Evolutionary conservation across 208 protist species (phyloP), one percentile per base, ranked within the genome.

Genomic region (Lotmaria passim): DNA sequence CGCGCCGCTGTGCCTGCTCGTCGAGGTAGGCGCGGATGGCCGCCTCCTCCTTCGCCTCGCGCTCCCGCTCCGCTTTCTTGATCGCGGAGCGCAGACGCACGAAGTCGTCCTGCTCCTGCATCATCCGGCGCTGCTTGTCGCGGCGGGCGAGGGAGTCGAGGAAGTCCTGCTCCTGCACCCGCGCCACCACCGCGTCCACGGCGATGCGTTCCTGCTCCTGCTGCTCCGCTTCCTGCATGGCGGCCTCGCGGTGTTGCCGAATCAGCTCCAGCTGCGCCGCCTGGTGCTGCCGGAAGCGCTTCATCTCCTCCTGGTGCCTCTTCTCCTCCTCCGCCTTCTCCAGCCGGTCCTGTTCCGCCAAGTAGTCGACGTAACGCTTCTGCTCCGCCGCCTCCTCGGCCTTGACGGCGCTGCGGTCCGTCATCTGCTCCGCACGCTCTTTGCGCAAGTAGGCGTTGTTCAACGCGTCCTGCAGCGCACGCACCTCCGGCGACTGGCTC

Each of bases 81-180:
- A 93, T 74, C 23, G 78, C 82, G 17, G 47, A 75, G n/a, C 89
- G 87, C 21, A 94, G 66, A 26, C 85, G 80, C 61, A 80, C 74
- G 70, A 95, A 97, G 66, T 95, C 85, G 28, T 90, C 85, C 55
- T 91, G 82, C 64, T 97, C 88, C 71, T 89, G 83, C 79, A 91
- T 73, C 41, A 93, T 21, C 39, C 78, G 69, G 15, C 91, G 86
- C 79, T 97, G 90, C 69, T 87, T 73, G 43, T 95, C 89, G 38
- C 75, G 79, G 23, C 78, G 75, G 24, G 85, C 80, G 21, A 95
- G 78, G 7, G 70, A 67, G 19, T 96, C 83, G 38, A 94, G 63
- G 56, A 94, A 90, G 52, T 96, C 90, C 59, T 93, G 83, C 73
- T 96, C 89, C 56, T 94, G 89, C 23, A 96, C 80, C 7, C 90